Conservation (phyloP, 805 yeast genomes). For the Kuraishia piskuri region DNA sequence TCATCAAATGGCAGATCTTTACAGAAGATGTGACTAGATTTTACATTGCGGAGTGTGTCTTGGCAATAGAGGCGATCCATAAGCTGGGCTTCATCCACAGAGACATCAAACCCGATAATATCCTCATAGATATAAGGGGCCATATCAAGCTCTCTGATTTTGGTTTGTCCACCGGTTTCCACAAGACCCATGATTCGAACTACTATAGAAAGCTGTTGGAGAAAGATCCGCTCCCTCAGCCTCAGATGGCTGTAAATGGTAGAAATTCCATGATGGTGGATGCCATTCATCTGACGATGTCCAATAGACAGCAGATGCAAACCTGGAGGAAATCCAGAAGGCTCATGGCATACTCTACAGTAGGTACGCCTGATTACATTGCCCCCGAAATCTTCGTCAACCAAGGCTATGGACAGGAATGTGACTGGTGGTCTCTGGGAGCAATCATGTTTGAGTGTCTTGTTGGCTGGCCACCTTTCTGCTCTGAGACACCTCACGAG, state of each 20-base stretch:
- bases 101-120: constrained; percentile 96
- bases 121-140: constrained; percentile 55
- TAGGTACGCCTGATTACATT: constrained; percentile 93
- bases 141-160: constrained; percentile 63
- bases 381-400: constrained; percentile 92
- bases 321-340: constrained; percentile 93
- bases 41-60: constrained; percentile 92
- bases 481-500: constrained; percentile 91
- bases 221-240: constrained; percentile 33
- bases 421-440: constrained; percentile 98
- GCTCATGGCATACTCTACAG: constrained; percentile 92
- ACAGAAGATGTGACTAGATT: constrained; percentile 90
- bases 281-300: constrained; percentile 91
- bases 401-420: constrained; percentile 93
- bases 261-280: constrained; percentile 86
- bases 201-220: constrained; percentile 79
- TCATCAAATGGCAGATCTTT: constrained; percentile 88
- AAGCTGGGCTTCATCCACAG: constrained; percentile 91
- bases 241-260: constrained; percentile 22
- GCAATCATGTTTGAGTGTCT: constrained; percentile 95
- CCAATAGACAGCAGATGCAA: constrained; percentile 90
- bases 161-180: constrained; percentile 86
- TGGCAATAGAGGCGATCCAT: constrained; percentile 92
- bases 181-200: constrained; percentile 83
- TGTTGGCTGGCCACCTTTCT: constrained; percentile 96